Base-by-base conservation (phyloP, 2,329 filamentous ascomycete genomes). In the Neonectria ditissima region DNA sequence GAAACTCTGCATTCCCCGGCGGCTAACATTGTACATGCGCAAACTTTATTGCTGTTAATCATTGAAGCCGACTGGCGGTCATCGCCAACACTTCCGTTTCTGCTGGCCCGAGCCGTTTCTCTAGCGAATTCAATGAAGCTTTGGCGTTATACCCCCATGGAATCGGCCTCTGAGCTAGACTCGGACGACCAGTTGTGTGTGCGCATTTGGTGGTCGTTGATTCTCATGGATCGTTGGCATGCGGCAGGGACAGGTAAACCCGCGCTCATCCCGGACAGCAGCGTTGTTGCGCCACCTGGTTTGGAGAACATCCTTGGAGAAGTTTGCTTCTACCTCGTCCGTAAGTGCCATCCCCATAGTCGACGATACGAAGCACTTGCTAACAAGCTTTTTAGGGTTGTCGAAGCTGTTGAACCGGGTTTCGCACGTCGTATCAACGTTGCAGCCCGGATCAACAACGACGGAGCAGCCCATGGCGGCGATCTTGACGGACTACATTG, bases 181-280 rank as follows among this genome's bases (percentile, higher is more conserved):
- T 86, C 85, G 20, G 87, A 90, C 47, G 87, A 89, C 53, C 86
- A 87, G 18, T 79, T 92, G 4, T 84, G 85, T 2, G 81, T 89
- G 54, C 85, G 89, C 45, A 85, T 90, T 18, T 93, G 91, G 91
- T 92, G 89, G 88, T 87, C 88, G 14, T 79, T 93, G 34, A 85
- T 92, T 48, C 84, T 91, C 66, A 84, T 93, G 66, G 91, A 93
- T 72, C 86, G 90, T 16, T 93, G 90, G 89, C 88, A 92, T 73
- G 89, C 91, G 4, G 84, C 88, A n/a, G 89, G 87, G 22, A 90
- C 86, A 5, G 87, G 86, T 13, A 87, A 84, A 65, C 87, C 89
- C 1, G 68, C 87, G 13, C 82, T 89, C 62, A 87, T 93, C 61
- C 87, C 86, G 2, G 86, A 91, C 68, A 84, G 86, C 64, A 87